Base-by-base conservation (phyloP, 2,329 filamentous ascomycete species). In the Cercospora beticola region DNA sequence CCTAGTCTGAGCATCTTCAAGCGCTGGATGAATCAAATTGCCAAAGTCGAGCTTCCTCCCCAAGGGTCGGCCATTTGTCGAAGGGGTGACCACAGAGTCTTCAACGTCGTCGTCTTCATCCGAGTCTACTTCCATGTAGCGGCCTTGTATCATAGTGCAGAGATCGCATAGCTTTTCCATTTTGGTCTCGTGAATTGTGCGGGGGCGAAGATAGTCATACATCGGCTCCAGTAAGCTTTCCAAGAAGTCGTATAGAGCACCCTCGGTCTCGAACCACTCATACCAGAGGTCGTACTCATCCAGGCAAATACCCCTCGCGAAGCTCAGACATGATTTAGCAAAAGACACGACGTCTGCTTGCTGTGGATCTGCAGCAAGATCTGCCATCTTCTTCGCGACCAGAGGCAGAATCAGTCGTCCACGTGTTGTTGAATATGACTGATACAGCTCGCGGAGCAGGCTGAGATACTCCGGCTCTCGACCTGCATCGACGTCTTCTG, bases 251-350 rank as follows among this genome's bases (percentile, higher is more conserved):
- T 90, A 89, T 6, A 90, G 76, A 2, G 86, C 87, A 28, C 83
- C 85, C 68, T 89, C 86, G 3, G 85, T 87, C 69, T 88, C 86
- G 69, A 90, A 89, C 88, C 87, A 89, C 76, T 89, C 86, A 4
- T 83, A 83, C 88, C 88, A 91, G 7, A 91, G 79, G 64, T 89
- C 88, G 75, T 88, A 89, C 76, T 91, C 89, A 71, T 91, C 89
- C 64, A 89, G 80, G 71, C 88, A 90, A 16, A 90, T 85, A 4
- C 87, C 87, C 62, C 88, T 86, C 65, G 89, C 84, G 72, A 89
- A 90, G 76, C 87, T 86, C 68, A 90, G 89, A 71, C 87, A 87
- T 58, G 85, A 85, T 62, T 88, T 84, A 16, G 89, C 87, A 78
- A 90, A 90, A 0, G 86, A 81, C 12, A 90, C 85, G n/a, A 90